Conservation (phyloP, 305 asterid species). For the Rubia balearica region DNA sequence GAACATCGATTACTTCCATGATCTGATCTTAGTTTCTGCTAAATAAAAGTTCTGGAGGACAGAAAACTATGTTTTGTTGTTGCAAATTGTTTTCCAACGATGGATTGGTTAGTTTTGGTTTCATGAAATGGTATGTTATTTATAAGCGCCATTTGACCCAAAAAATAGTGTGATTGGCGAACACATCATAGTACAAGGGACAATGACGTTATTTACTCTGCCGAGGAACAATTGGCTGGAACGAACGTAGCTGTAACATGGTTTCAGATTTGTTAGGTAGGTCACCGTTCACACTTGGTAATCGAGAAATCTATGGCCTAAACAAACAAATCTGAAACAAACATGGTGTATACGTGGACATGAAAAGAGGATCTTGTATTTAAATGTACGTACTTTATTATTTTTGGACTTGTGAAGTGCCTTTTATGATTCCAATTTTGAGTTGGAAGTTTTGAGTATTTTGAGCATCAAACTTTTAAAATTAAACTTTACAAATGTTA, state of each 20-base stretch:
- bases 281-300: neutral
- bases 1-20: constrained; percentile 15
- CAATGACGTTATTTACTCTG: neutral
- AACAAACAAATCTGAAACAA: too few species aligned
- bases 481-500: too few species aligned
- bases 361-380: neutral
- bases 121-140: neutral
- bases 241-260: neutral
- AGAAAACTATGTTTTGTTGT: too few species aligned
- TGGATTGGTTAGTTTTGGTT: neutral
- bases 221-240: neutral
- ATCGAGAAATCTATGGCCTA: too few species aligned
- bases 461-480: too few species aligned
- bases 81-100: too few species aligned
- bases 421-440: too few species aligned
- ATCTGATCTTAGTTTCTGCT: neutral
- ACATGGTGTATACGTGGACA: too few species aligned
- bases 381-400: neutral
- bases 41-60: neutral
- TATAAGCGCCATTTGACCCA: neutral
- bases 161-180: neutral
- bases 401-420: neutral
- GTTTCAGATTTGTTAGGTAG: neutral
- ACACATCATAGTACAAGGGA: neutral
- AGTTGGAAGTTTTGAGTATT: too few species aligned